phyloP scores from a whole-genome alignment of 1,139 yeast genomes.

The Kodamaea fungicola region DNA sequence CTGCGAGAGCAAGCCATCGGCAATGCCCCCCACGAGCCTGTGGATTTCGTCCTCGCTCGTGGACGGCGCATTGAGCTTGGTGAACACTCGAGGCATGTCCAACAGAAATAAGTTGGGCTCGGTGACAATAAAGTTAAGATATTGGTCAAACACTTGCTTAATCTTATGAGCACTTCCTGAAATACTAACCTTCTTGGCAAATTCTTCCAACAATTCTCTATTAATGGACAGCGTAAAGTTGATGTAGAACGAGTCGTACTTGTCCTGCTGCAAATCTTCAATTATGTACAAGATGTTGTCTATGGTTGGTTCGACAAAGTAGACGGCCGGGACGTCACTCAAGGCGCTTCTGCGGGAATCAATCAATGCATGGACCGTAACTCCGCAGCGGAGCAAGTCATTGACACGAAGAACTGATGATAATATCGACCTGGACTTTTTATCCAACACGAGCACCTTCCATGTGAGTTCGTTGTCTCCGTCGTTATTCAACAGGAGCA shows the following conservation, averaged over 20 bases:
- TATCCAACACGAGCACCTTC: constrained; percentile 90
- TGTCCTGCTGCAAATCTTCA: constrained; percentile 67
- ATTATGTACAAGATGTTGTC: constrained; percentile 69
- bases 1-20: constrained; percentile 76
- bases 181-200: constrained; percentile 78
- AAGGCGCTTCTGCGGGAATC: constrained; percentile 68
- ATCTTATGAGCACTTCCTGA: constrained; percentile 68
- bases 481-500: constrained; percentile 75
- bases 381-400: constrained; percentile 82
- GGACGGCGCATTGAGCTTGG: constrained; percentile 63
- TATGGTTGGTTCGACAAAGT: constrained; percentile 83
- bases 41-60: constrained; percentile 77
- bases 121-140: constrained; percentile 84
- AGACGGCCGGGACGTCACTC: constrained; percentile 92
- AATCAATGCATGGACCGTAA: constrained; percentile 81
- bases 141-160: constrained; percentile 90
- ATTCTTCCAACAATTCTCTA: constrained; percentile 78
- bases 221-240: constrained; percentile 81
- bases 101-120: constrained; percentile 88
- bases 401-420: constrained; percentile 89
- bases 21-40: constrained; percentile 60
- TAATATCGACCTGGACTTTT: constrained; percentile 75
- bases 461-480: constrained; percentile 71
- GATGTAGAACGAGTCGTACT: constrained; percentile 75
- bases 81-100: constrained; percentile 64